phyloP scores from a whole-genome alignment of 2,329 filamentous ascomycete species.

The Aspergillus brunneoviolaceus region DNA sequence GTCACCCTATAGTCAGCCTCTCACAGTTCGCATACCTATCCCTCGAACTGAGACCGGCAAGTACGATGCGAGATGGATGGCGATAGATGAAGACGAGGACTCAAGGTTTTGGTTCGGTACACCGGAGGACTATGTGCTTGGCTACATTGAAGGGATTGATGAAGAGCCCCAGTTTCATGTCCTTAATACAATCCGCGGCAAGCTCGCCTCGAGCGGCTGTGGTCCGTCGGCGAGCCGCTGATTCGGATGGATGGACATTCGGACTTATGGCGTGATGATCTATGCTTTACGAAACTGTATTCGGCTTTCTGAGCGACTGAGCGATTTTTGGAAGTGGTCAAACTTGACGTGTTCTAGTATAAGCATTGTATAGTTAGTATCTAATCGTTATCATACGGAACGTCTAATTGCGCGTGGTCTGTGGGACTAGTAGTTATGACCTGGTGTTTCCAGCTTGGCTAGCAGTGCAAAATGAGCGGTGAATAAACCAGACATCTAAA shows the following conservation, averaged over 20 bases:
- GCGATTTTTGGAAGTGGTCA: background rate
- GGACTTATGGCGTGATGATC: background rate
- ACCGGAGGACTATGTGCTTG: slow-evolving; percentile 35
- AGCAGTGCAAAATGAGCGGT: background rate
- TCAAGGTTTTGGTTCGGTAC: slow-evolving; percentile 38
- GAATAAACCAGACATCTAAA: too few species aligned
- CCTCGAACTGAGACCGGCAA: slow-evolving; percentile 34
- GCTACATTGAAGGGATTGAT: slow-evolving; percentile 28
- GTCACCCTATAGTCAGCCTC: slow-evolving; percentile 30
- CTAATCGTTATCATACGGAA: background rate
- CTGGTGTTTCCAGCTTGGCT: background rate
- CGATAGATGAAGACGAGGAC: slow-evolving; percentile 19
- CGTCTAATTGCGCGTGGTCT: background rate
- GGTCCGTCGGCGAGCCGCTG: slow-evolving; percentile 22
- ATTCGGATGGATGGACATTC: background rate
- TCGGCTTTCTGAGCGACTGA: background rate
- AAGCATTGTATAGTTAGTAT: background rate
- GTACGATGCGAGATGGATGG: slow-evolving; percentile 37
- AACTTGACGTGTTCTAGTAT: background rate
- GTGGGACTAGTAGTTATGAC: background rate
- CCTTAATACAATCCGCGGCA: slow-evolving; percentile 30
- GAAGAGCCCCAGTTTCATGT: slow-evolving; percentile 27
- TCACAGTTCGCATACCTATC: slow-evolving; percentile 33
- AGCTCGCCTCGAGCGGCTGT: slow-evolving; percentile 16
- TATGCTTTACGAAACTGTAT: background rate